Evolutionary conservation across 768 basidiomycete species (phyloP).

Genomic region (Mycena polygramma): DNA sequence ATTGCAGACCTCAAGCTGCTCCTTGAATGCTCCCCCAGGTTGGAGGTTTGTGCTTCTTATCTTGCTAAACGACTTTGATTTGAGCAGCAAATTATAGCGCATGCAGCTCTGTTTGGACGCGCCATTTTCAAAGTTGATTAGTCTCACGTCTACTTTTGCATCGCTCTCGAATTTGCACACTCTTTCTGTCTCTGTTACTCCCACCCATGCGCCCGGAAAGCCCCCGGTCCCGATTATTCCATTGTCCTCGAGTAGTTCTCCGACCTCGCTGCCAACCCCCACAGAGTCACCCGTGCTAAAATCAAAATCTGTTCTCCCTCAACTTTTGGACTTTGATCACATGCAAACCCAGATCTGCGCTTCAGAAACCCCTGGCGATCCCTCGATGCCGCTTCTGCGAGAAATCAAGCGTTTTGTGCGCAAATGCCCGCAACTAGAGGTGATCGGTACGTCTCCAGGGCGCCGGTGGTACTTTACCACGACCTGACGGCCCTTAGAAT

Average conservation of each 20-base stretch:
- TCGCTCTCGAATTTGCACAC: slow-evolving; percentile 46
- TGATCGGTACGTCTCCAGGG: slow-evolving; percentile 42
- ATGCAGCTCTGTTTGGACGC: slow-evolving; percentile 50
- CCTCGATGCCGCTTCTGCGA: slow-evolving; percentile 51
- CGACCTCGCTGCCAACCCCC: slow-evolving; percentile 47
- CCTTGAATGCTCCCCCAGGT: slow-evolving; percentile 48
- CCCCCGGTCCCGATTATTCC: slow-evolving; percentile 43
- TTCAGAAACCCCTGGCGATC: slow-evolving; percentile 41
- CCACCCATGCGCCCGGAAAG: slow-evolving; percentile 47
- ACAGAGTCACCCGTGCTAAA: slow-evolving; percentile 47
- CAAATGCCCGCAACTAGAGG: slow-evolving; percentile 48
- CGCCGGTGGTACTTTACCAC: not conserved
- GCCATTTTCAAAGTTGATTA: slow-evolving; percentile 52
- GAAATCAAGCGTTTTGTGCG: slow-evolving; percentile 55
- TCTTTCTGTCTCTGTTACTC: slow-evolving; percentile 47
- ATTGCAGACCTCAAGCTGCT: slow-evolving; percentile 49
- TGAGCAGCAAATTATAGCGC: slow-evolving; percentile 37
- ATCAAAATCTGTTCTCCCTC: slow-evolving; percentile 45
- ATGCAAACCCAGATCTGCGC: slow-evolving; percentile 44
- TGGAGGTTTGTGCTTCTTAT: slow-evolving; percentile 45
- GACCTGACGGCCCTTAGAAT: slow-evolving; percentile 41
- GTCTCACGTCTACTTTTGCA: slow-evolving; percentile 48
- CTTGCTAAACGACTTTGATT: slow-evolving; percentile 12
- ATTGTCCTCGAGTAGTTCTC: slow-evolving; percentile 23
- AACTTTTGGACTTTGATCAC: slow-evolving; percentile 43